Percentiles rank a stretch among this genome's conserved stretches.
phyloP scores from a whole-genome alignment of 1,284 basidiomycete genomes.

The Phenoliferia sp. region DNA sequence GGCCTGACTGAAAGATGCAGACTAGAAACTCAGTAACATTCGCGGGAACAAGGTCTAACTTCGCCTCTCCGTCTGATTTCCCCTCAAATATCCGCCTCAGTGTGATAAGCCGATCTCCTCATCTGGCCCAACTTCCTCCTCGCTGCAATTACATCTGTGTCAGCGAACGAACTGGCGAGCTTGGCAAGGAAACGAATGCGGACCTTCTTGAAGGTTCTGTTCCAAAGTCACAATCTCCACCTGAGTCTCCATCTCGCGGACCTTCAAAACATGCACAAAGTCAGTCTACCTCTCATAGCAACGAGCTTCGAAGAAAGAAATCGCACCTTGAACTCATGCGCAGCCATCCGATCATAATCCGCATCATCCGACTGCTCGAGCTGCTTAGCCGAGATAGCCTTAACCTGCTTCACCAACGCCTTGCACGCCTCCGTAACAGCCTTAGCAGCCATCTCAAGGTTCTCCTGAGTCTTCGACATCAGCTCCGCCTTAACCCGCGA shows the following conservation, averaged over 20 bases:
- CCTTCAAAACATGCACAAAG: background rate
- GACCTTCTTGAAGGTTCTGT: background rate
- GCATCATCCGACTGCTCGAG: slow-evolving; percentile 64
- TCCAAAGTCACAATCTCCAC: slow-evolving; percentile 86
- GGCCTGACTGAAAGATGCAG: too few species aligned
- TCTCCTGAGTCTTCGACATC: slow-evolving; percentile 97
- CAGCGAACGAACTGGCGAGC: background rate
- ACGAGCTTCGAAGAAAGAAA: too few species aligned
- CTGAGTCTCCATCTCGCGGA: slow-evolving; percentile 91
- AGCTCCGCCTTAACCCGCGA: slow-evolving; percentile 96
- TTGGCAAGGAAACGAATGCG: background rate
- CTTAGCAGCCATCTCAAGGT: slow-evolving; percentile 91
- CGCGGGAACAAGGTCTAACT: too few species aligned
- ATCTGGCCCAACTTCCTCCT: background rate
- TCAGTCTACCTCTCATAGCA: too few species aligned
- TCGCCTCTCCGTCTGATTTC: too few species aligned
- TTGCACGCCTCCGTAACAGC: slow-evolving; percentile 99
- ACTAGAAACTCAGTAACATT: too few species aligned
- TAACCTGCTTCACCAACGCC: slow-evolving; percentile 93
- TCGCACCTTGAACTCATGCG: slow-evolving; percentile 85
- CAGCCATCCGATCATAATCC: slow-evolving; percentile 89
- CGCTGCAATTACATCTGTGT: background rate
- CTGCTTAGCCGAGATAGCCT: slow-evolving; percentile 83
- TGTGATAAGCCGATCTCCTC: background rate
- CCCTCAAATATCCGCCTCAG: background rate